Conservation (phyloP, 129 eudicot genomes). For the Artemisia tridentata region DNA sequence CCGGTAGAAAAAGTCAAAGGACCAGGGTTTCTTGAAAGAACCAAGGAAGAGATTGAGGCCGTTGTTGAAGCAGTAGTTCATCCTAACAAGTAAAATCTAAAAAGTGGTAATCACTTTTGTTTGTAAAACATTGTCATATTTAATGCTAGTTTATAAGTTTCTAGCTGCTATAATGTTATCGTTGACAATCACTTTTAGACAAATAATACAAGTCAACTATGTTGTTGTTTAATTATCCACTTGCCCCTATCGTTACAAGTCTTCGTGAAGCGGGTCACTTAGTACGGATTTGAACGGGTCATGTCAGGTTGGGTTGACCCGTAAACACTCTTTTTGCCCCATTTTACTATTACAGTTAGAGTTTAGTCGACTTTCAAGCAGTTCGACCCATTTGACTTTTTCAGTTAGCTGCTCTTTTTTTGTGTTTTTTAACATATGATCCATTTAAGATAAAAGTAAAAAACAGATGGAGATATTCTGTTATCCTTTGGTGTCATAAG, state of each 20-base stretch:
- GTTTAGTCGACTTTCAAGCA: too few species aligned
- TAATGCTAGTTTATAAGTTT: not conserved
- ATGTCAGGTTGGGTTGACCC: not conserved
- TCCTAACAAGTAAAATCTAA: conserved; percentile 48
- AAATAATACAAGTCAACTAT: not conserved
- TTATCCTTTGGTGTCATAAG: conserved; percentile 7
- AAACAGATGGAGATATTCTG: not conserved
- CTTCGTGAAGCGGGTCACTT: not conserved
- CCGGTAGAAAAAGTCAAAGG: conserved; percentile 68
- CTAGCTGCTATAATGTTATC: not conserved
- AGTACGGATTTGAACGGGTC: too few species aligned
- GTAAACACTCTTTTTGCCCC: too few species aligned
- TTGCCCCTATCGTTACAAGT: not conserved
- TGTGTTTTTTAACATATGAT: not conserved
- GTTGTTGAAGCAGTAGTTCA: conserved; percentile 43
- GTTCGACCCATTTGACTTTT: not conserved
- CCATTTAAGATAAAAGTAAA: not conserved
- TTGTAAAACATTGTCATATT: conserved; percentile 6
- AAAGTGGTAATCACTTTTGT: not conserved
- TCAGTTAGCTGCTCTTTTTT: not conserved
- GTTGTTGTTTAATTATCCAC: conserved; percentile 1
- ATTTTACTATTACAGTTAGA: too few species aligned
- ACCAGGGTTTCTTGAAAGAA: conserved; percentile 59
- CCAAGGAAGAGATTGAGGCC: conserved; percentile 87
- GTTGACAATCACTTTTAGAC: conserved; percentile 3